Evolutionary conservation across 805 yeast species (phyloP), one percentile per base, ranked within the genome.

Genomic region (Metschnikowia reukaufii): DNA sequence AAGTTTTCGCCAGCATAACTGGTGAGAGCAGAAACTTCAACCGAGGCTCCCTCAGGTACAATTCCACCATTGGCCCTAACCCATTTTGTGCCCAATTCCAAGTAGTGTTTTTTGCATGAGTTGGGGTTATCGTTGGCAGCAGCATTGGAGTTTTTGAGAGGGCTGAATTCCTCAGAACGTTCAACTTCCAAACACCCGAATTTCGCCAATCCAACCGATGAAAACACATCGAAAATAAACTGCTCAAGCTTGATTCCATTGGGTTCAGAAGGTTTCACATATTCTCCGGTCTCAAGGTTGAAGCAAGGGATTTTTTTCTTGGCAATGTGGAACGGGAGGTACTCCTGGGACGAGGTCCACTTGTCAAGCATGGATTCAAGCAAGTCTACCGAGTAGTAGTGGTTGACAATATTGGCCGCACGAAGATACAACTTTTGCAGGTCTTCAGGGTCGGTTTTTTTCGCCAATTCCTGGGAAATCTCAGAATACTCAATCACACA

Each of bases 331-430:
- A 84, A 92, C n/a, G 98, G 97, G 61, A 94, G 76, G 56, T 66
- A 73, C 54, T 76, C 71, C 60, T 81, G 82, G 27, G 85, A 78
- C 3, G 78, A 64, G 53, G 81, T 77, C 97, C 97, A 91, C 23
- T 72, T 61, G 4, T 86, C 84, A 50, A 90, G 73, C 67, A 73
- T 73, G 27, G 68, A 54, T 21, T 68, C 65, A 58, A 94, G 72
- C 59, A 90, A 79, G n/a, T 78, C 84, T 38, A 88, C 88, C 4
- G 91, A 84, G 67, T 92, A 94, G 68, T 91, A 94, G 68, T 94
- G 99, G 65, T 94, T 94, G 45, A 94, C 99, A 54, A 94, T 94
- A 67, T 94, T 94, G 20, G 97, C 99, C 4, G 98, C 97, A 57
- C 98, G 79, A 57, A 89, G 78, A 54, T 78, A 78, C 49, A 94